Base-by-base conservation (phyloP, 495 filamentous ascomycete species). In the Talaromyces stipitatus region DNA sequence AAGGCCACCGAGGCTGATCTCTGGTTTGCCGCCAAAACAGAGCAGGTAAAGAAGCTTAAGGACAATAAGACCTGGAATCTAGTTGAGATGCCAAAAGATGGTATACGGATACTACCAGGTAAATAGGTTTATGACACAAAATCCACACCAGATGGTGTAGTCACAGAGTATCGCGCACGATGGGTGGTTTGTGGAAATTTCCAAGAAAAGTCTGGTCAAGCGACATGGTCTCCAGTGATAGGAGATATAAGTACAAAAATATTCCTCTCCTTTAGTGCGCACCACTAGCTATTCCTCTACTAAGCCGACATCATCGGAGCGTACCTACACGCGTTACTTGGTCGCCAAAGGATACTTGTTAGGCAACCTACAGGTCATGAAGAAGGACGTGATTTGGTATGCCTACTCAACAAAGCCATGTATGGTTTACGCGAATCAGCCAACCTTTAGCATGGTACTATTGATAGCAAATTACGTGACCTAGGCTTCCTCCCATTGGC, bases 181-280 rank as follows among this genome's bases (percentile, higher is more conserved):
- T 56, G 54, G 54, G 54, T 56, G 3, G 38, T 27, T 2, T 56
- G 54, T 28, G 54, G 54, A 6, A 56, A 56, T 14, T 56, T 43
- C 16, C 33, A 56, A 56, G 12, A 27, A 9, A 56, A 46, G 14
- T 46, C 22, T 4, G 23, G 7, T 27, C 16, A 28, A 3, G 36
- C 46, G 12, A 56, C 11, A 11, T 56, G 41, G n/a, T 41, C 38
- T 2, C 54, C 54, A 3, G 54, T 56, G 2, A 26, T 28, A 46
- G 14, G 18, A 4, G 54, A 56, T 18, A 27, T 46, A 4, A 12
- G 18, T 10, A 27, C 46, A 14, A 36, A 46, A 18, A 46, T 56
- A 14, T 41, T 56, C 54, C 36, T 56, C 3, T 43, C 54, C 9
- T 27, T 43, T 23, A n/a, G n/a, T 45, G 54, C 36, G 26, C 26